These are phyloP conservation scores for Blastobotrys niveus DNA, from an alignment of 1,139 yeast species.

Conservation along the genomic window DNA sequence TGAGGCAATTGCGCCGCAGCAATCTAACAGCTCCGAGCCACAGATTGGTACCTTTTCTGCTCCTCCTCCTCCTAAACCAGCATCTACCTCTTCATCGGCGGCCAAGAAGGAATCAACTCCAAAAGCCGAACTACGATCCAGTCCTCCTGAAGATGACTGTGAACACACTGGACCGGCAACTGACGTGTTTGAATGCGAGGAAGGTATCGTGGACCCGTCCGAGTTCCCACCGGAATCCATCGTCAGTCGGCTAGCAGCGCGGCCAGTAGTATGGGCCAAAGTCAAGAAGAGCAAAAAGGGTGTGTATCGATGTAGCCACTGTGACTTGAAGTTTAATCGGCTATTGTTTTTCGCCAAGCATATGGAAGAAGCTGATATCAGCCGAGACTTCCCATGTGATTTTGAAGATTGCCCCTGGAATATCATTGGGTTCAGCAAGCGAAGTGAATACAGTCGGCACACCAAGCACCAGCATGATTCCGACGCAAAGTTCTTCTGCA, in stretches of 20 bases:
- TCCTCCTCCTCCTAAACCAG: too few species aligned
- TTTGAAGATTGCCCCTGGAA: conserved; percentile 56
- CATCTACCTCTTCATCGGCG: too few species aligned
- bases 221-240: conserved; percentile 7
- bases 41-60: too few species aligned
- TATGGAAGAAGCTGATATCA: conserved; percentile 40
- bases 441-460: conserved; percentile 58
- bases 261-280: conserved; percentile 16
- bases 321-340: conserved; percentile 40
- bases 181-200: not conserved
- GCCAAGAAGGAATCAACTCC: too few species aligned
- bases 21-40: too few species aligned
- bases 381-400: conserved; percentile 48
- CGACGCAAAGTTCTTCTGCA: conserved; percentile 27
- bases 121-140: too few species aligned
- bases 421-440: conserved; percentile 52
- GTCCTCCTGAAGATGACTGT: too few species aligned
- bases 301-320: conserved; percentile 48
- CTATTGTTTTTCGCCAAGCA: conserved; percentile 43
- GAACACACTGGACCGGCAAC: too few species aligned
- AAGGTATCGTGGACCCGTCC: not conserved
- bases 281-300: conserved; percentile 40
- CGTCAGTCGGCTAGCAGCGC: conserved; percentile 6
- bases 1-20: too few species aligned
- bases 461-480: conserved; percentile 49